A percentile compares a stretch with the other conserved stretches of the same genome.
Evolutionary conservation across 495 filamentous ascomycete species (phyloP).

Genomic region (Aspergillus campestris): DNA sequence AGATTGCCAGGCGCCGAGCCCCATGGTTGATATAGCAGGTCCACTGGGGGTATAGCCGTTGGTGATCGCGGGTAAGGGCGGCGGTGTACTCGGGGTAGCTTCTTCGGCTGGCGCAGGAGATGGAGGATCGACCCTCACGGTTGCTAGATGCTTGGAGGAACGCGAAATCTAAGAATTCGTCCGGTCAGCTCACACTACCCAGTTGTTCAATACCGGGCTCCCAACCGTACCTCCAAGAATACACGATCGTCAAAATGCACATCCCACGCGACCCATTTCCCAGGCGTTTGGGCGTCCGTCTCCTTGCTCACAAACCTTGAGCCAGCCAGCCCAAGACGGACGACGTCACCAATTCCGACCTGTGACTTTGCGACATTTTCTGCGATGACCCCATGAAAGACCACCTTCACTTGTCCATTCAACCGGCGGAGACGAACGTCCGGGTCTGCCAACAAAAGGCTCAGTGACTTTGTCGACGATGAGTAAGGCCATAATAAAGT

Average conservation of each 20-base stretch:
- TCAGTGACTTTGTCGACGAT: conserved; percentile 57
- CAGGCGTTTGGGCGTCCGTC: conserved; percentile 45
- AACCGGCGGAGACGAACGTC: conserved; percentile 74
- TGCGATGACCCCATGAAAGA: conserved; percentile 66
- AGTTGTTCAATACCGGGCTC: background rate
- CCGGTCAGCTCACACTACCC: background rate
- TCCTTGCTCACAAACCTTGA: conserved; percentile 49
- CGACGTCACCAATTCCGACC: conserved; percentile 68
- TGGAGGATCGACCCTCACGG: conserved; percentile 42
- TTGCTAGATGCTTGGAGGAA: conserved; percentile 20
- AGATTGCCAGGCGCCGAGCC: conserved; percentile 46
- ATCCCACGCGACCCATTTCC: conserved; percentile 67
- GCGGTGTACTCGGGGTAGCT: conserved; percentile 12
- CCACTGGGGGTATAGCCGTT: conserved; percentile 3
- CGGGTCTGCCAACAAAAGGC: conserved; percentile 73
- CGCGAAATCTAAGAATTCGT: conserved; percentile 25
- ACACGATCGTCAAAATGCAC: conserved; percentile 52
- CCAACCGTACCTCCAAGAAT: conserved; percentile 45
- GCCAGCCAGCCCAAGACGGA: conserved; percentile 60
- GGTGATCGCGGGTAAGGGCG: conserved; percentile 17
- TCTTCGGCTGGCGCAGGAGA: conserved; percentile 10
- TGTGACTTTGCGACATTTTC: conserved; percentile 55
- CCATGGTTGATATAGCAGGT: background rate
- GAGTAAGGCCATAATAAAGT: conserved; percentile 91
- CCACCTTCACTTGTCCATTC: conserved; percentile 75